These are phyloP conservation scores for Leccinum subtestaceum DNA, from an alignment of 768 basidiomycete genomes.

Conservation along the genomic window DNA sequence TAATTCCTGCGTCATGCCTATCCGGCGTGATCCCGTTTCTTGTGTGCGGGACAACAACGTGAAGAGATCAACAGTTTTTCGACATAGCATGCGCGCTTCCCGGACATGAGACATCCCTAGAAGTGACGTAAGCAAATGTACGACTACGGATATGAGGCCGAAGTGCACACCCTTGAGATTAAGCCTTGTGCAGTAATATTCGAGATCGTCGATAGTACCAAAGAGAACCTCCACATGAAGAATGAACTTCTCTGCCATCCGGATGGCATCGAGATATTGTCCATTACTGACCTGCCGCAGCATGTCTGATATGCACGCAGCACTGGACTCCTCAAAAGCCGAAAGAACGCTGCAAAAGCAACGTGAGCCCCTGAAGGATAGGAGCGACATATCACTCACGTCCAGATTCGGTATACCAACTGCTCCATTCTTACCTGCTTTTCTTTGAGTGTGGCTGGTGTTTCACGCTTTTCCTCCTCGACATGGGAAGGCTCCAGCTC, in stretches of 20 bases:
- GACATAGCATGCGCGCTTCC: conserved; percentile 97
- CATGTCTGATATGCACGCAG: conserved; percentile 99
- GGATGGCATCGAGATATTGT: conserved; percentile 93
- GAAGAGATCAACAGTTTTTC: conserved; percentile 98
- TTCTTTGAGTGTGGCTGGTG: conserved; percentile 74
- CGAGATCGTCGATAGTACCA: conserved; percentile 94
- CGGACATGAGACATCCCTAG: conserved; percentile 96
- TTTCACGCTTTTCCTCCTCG: conserved; percentile 81
- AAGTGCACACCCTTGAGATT: conserved; percentile 74
- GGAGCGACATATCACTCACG: conserved; percentile 49
- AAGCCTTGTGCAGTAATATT: conserved; percentile 77
- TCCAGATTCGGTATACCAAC: conserved; percentile 98
- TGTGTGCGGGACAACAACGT: conserved; percentile 94
- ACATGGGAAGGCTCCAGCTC: conserved; percentile 53
- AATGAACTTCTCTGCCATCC: conserved; percentile 98
- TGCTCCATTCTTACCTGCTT: conserved; percentile 95
- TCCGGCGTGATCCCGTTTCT: conserved; percentile 83
- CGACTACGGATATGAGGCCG: neutral
- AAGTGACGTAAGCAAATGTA: conserved; percentile 13
- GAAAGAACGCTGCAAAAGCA: conserved; percentile 70
- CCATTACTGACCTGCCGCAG: conserved; percentile 95
- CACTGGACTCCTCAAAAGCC: conserved; percentile 98
- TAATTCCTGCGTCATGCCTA: conserved; percentile 96
- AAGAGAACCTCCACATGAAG: conserved; percentile 97
- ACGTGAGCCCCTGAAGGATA: conserved; percentile 7